A percentile compares a stretch with the other conserved stretches of the same genome.
Conservation (phyloP, 202 grass and related monocot genomes). For the Hordeum pubiflorum region DNA sequence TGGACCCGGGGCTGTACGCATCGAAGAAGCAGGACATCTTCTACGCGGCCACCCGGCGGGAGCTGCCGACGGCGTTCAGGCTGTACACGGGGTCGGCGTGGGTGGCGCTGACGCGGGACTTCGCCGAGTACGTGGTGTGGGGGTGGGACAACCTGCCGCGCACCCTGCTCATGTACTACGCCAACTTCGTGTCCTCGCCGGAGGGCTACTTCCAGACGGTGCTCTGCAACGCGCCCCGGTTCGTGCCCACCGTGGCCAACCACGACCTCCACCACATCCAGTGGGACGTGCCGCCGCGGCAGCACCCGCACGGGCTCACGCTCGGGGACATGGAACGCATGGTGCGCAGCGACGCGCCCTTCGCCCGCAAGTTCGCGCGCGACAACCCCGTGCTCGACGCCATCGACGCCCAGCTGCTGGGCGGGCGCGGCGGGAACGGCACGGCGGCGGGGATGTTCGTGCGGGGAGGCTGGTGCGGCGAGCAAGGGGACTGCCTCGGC, state of each 20-base stretch:
- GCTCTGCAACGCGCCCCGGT: constrained; percentile 67
- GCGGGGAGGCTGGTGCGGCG: constrained; percentile 60
- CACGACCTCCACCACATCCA: constrained; percentile 92
- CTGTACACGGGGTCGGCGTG: constrained; percentile 87
- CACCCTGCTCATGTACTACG: constrained; percentile 94
- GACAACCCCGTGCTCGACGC: constrained; percentile 51
- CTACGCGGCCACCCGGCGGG: constrained; percentile 36
- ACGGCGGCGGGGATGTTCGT: constrained; percentile 31
- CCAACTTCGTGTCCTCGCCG: constrained; percentile 85
- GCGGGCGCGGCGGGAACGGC: constrained; percentile 2
- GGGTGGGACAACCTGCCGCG: constrained; percentile 97
- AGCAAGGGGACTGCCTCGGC: neutral
- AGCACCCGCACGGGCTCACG: constrained; percentile 71
- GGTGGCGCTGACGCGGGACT: constrained; percentile 54
- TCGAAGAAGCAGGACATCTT: constrained; percentile 49
- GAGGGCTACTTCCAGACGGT: constrained; percentile 97
- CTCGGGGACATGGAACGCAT: constrained; percentile 44
- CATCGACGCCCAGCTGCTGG: constrained; percentile 65
- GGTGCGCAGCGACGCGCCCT: constrained; percentile 61
- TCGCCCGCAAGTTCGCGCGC: constrained; percentile 67
- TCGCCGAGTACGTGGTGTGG: constrained; percentile 81
- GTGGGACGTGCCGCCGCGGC: constrained; percentile 81
- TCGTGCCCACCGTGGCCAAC: constrained; percentile 63
- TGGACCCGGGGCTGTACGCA: constrained; percentile 60
- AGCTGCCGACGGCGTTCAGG: constrained; percentile 60